Evolutionary conservation across 208 protist genomes (phyloP).

Genomic region (Wallacemonas sp.): DNA sequence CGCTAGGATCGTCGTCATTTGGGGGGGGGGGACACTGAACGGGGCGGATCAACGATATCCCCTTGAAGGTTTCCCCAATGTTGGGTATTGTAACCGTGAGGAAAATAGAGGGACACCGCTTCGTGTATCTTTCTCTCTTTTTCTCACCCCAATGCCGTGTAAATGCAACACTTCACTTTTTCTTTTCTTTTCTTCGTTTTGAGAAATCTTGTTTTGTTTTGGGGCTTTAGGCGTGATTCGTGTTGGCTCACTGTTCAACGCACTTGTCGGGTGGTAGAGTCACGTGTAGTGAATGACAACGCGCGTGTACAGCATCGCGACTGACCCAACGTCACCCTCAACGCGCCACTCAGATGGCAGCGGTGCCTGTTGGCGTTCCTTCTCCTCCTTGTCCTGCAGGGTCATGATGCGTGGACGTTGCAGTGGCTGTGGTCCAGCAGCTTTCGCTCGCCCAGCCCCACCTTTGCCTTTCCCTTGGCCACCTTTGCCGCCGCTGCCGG

Average conservation of each 20-base stretch:
- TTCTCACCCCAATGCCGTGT: no score
- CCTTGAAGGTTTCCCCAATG: no score
- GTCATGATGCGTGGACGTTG: conserved; percentile 1
- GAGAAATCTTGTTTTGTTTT: conserved; percentile 10
- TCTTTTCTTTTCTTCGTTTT: no score
- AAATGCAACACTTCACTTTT: no score
- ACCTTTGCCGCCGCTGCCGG: not conserved
- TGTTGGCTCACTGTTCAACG: not conserved
- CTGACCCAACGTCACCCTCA: conserved; percentile 43
- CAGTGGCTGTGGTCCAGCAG: conserved; percentile 4
- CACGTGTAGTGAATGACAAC: conserved; percentile 62
- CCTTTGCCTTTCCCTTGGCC: not conserved
- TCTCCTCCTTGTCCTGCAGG: conserved; percentile 8
- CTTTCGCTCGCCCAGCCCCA: not conserved
- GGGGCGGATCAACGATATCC: no score
- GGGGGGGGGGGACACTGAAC: no score
- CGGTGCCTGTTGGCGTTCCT: conserved; percentile 7
- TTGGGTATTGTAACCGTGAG: no score
- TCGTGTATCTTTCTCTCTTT: no score
- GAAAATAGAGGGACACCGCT: no score
- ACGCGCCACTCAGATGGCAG: conserved; percentile 48
- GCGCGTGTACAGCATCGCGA: conserved; percentile 58
- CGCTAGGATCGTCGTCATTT: no score
- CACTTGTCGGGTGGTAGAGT: not conserved
- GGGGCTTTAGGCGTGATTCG: not conserved